Evolutionary conservation across 805 yeast species (phyloP), one percentile per base, ranked within the genome.

Genomic region (Candida railenensis): DNA sequence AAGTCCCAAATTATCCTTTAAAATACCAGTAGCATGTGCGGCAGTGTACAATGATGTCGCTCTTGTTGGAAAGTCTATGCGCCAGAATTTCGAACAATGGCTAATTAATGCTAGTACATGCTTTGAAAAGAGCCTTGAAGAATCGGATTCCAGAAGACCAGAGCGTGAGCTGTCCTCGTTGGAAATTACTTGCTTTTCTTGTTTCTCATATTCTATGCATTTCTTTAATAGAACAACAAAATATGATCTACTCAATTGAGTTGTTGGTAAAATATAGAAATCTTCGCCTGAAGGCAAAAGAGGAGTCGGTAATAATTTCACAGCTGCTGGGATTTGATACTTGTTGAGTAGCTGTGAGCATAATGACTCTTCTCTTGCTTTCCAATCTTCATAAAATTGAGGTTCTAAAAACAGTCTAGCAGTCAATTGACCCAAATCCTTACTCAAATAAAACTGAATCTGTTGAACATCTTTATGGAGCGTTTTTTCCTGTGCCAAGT

Each of bases 31-130:
- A 34, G 62, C 49, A 48, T 69, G 73, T 11, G 67, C 67, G 1
- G 85, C 83, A 3, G 81, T 74, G 45, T 74, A 79, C 4, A 82
- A 48, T 5, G 79, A 53, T 0, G 77, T 69, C 0, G 81, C 77
- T 42, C 77, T 64, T 0, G 87, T 69, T 0, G 81, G 66, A 4
- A 59, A 61, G 48, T 74, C 76, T 3, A 85, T 60, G 47, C 86
- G 66, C 94, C 94, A 87, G 44, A 78, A 68, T 36, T 67, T 71
- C 4, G 80, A 66, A 45, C 80, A 77, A 14, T 70, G 59, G 1
- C 57, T 61, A 2, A 85, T 54, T 11, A 85, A 59, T 39, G 68
- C 71, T 5, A 63, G 58, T 0, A 79, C 67, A 15, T 70, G 59
- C 48, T 77, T 78, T 1, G 82, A 53, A 4, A 70, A 48, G 20